phyloP scores from a whole-genome alignment of 805 yeast species.

The Metschnikowia lunata region DNA sequence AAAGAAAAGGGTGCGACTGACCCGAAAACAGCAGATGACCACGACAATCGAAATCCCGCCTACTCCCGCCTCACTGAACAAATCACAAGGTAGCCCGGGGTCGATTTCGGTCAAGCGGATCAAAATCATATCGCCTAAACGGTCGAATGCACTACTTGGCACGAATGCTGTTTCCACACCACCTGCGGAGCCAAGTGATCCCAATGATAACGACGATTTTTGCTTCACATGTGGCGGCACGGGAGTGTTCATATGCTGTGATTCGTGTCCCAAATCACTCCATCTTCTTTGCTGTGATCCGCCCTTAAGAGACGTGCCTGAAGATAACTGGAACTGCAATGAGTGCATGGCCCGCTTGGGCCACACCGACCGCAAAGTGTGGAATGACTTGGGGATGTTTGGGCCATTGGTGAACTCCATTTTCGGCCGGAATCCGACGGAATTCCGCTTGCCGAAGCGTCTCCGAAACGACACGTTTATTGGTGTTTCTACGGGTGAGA shows the following conservation, averaged over 20 bases:
- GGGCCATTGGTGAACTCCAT: conserved; percentile 62
- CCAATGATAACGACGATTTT: conserved; percentile 68
- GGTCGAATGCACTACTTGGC: conserved; percentile 22
- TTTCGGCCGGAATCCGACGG: conserved; percentile 46
- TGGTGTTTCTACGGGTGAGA: conserved; percentile 61
- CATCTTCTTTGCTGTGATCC: conserved; percentile 92
- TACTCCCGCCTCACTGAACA: background rate
- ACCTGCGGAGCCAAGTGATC: conserved; percentile 11
- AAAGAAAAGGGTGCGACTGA: conserved; percentile 5
- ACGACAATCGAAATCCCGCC: conserved; percentile 3
- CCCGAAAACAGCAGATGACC: conserved; percentile 2
- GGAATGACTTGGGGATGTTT: conserved; percentile 44
- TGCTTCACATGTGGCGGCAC: conserved; percentile 88
- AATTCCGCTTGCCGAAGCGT: conserved; percentile 54
- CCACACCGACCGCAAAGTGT: conserved; percentile 19
- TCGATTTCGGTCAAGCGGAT: conserved; percentile 11
- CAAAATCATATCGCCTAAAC: conserved; percentile 34
- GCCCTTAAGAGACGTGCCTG: conserved; percentile 80
- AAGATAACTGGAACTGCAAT: conserved; percentile 84
- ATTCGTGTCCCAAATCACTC: conserved; percentile 85
- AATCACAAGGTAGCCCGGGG: conserved; percentile 2
- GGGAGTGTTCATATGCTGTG: conserved; percentile 91
- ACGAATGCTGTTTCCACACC: conserved; percentile 6
- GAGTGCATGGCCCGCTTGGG: conserved; percentile 56
- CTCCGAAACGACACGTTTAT: conserved; percentile 64